Evolutionary conservation across 768 basidiomycete species (phyloP).

Genomic region (Albatrellus ellisii): DNA sequence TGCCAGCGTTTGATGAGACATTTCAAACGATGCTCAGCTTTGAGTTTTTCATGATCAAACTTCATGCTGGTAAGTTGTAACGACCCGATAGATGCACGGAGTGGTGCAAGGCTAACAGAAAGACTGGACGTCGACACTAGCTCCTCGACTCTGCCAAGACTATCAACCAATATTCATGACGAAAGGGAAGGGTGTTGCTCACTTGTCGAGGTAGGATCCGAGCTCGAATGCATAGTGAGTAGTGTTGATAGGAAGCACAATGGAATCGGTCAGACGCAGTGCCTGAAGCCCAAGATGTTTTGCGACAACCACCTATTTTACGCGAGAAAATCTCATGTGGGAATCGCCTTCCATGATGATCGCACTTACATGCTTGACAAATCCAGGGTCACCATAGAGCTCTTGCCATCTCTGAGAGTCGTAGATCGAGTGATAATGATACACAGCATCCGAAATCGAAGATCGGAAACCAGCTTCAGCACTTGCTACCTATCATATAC

Average conservation of each 20-base stretch:
- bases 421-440: constrained; percentile 51
- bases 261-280: constrained; percentile 37
- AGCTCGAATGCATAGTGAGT: constrained; percentile 52
- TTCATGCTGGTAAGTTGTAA: constrained; percentile 11
- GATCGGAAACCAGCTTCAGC: constrained; percentile 23
- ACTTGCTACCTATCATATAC: constrained; percentile 21
- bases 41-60: constrained; percentile 10
- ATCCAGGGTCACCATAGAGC: constrained; percentile 50
- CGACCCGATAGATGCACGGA: constrained; percentile 11
- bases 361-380: constrained; percentile 37
- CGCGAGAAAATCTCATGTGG: not conserved
- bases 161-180: not conserved
- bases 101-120: constrained; percentile 6
- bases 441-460: constrained; percentile 32
- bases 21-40: constrained; percentile 8
- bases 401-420: constrained; percentile 49
- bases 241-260: constrained; percentile 54
- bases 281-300: constrained; percentile 42
- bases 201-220: constrained; percentile 39
- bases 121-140: constrained; percentile 7
- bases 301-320: constrained; percentile 45
- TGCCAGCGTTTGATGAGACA: not conserved
- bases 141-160: constrained; percentile 32
- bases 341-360: not conserved
- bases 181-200: constrained; percentile 11